Conservation (phyloP, 805 yeast species). For the Candida tammaniensis region DNA sequence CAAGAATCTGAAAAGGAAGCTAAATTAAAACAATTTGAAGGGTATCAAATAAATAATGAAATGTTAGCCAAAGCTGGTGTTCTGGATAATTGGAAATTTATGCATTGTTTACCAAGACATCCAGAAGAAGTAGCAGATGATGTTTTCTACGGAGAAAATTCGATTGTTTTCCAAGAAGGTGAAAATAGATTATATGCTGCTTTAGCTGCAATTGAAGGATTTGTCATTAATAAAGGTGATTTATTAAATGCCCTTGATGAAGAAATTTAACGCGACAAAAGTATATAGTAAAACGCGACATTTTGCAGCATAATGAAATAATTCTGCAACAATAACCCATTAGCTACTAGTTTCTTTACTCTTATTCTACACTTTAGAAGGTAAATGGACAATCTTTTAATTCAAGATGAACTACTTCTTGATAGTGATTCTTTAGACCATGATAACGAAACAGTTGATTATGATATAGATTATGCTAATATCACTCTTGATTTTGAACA, state of each 20-base stretch:
- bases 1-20: slow-evolving; percentile 76
- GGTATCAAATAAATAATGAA: slow-evolving; percentile 77
- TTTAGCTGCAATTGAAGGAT: slow-evolving; percentile 86
- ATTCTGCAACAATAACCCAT: no score
- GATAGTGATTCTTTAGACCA: no score
- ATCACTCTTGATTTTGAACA: no score
- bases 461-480: no score
- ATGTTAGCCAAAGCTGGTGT: slow-evolving; percentile 61
- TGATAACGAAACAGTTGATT: no score
- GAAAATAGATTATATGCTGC: slow-evolving; percentile 97
- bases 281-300: no score
- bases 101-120: slow-evolving; percentile 98
- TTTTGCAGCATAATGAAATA: no score
- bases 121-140: slow-evolving; percentile 92
- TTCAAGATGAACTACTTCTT: no score
- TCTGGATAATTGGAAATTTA: slow-evolving; percentile 72
- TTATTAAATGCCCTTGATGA: slow-evolving; percentile 22
- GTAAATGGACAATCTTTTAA: no score
- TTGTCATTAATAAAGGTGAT: slow-evolving; percentile 81
- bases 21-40: slow-evolving; percentile 77
- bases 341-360: no score
- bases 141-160: slow-evolving; percentile 75
- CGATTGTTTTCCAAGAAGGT: slow-evolving; percentile 92
- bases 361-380: no score
- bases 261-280: slow-evolving; percentile 1